A percentile compares a stretch with the other conserved stretches of the same genome.
Evolutionary conservation across 2,329 filamentous ascomycete genomes (phyloP).

Genomic region (Phoma sp.): DNA sequence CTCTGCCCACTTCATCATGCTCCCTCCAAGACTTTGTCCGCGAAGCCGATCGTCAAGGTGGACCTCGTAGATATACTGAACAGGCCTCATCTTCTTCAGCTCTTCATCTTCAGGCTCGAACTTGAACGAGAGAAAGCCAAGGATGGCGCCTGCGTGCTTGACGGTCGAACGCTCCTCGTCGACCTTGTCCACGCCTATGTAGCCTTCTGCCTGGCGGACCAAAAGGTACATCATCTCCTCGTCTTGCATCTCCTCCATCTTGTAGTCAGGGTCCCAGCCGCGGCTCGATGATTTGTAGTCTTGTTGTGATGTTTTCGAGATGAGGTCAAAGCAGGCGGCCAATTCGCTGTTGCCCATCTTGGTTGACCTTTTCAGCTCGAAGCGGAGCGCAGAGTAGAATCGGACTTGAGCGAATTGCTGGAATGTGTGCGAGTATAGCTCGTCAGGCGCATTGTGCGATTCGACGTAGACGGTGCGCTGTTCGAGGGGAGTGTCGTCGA

Average conservation of each 20-base stretch:
- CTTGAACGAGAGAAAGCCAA: slow-evolving; percentile 57
- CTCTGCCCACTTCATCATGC: slow-evolving; percentile 66
- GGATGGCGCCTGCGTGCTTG: slow-evolving; percentile 13
- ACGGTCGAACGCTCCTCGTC: not conserved
- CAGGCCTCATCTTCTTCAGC: slow-evolving; percentile 54
- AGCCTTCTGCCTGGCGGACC: slow-evolving; percentile 33
- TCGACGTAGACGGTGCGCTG: slow-evolving; percentile 5
- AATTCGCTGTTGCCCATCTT: slow-evolving; percentile 51
- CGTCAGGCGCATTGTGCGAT: slow-evolving; percentile 2
- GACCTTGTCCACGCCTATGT: not conserved
- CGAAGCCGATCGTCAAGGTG: slow-evolving; percentile 67
- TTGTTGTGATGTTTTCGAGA: slow-evolving; percentile 68
- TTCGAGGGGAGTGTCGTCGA: slow-evolving; percentile 1
- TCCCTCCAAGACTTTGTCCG: slow-evolving; percentile 67
- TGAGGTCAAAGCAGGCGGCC: slow-evolving; percentile 60
- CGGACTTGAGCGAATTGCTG: not conserved
- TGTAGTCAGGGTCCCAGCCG: slow-evolving; percentile 70
- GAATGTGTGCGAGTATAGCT: slow-evolving; percentile 2
- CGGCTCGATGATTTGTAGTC: slow-evolving; percentile 69
- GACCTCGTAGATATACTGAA: slow-evolving; percentile 82
- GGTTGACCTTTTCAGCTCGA: slow-evolving; percentile 35
- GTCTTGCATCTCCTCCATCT: slow-evolving; percentile 73
- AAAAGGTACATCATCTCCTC: slow-evolving; percentile 73
- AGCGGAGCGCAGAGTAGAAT: slow-evolving; percentile 8
- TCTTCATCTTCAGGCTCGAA: slow-evolving; percentile 69